Percentiles rank a stretch among this genome's conserved stretches.
phyloP scores from a whole-genome alignment of 176 grass and related monocot genomes.

The Cocos nucifera region DNA sequence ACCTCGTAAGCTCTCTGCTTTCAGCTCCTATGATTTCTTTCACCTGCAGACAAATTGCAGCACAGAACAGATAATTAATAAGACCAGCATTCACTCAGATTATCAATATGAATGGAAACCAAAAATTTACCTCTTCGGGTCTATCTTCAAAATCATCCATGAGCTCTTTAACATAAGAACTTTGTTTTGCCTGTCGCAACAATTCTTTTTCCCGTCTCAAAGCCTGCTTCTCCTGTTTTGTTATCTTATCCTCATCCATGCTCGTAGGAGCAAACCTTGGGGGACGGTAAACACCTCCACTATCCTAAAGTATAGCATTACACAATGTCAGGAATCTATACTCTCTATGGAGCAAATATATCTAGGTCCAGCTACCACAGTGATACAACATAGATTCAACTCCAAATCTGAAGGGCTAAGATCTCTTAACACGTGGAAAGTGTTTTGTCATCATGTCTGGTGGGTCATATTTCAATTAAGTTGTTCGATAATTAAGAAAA shows the following conservation, averaged over 20 bases:
- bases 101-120: background rate
- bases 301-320: conserved; percentile 18
- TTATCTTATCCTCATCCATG: conserved; percentile 56
- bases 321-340: too few species aligned
- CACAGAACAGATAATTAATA: background rate
- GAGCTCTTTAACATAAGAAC: conserved; percentile 59
- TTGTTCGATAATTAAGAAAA: too few species aligned
- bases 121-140: conserved; percentile 79
- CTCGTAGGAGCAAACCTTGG: conserved; percentile 59
- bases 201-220: conserved; percentile 66
- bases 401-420: too few species aligned
- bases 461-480: too few species aligned
- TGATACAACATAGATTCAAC: too few species aligned
- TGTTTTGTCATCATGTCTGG: too few species aligned
- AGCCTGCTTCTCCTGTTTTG: conserved; percentile 51
- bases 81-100: conserved; percentile 9
- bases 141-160: conserved; percentile 58
- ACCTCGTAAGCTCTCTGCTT: conserved; percentile 63
- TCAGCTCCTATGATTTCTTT: conserved; percentile 65
- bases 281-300: conserved; percentile 64
- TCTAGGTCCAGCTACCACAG: too few species aligned
- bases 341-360: too few species aligned
- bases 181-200: conserved; percentile 48
- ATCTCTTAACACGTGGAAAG: too few species aligned
- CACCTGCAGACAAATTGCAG: conserved; percentile 33